phyloP scores from a whole-genome alignment of 83 land plant genomes.

The Larix sibirica region DNA sequence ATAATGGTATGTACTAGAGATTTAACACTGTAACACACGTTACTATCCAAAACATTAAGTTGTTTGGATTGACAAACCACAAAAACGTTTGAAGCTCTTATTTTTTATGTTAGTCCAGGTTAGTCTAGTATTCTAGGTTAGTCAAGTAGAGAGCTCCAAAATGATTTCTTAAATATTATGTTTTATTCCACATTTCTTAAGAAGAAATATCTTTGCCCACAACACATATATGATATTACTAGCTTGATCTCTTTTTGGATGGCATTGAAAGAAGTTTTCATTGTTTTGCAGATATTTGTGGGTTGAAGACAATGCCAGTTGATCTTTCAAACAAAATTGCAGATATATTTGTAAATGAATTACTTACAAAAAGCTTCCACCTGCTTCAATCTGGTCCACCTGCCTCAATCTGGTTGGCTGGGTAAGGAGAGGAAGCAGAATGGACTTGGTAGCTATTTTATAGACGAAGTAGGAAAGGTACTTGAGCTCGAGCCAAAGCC shows the following conservation, averaged over 20 bases:
- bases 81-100: no score
- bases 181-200: not conserved
- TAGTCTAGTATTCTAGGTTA: not conserved
- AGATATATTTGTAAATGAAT: conserved; percentile 7
- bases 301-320: conserved; percentile 9
- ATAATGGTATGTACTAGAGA: no score
- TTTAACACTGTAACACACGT: no score
- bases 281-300: conserved; percentile 7
- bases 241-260: not conserved
- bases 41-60: no score
- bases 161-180: not conserved
- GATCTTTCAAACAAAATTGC: not conserved
- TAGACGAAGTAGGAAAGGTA: not conserved
- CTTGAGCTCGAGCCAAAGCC: not conserved
- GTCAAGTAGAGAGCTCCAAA: not conserved
- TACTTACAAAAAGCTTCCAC: not conserved
- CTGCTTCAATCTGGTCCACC: no score
- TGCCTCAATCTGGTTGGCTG: not conserved
- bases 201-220: not conserved
- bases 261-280: not conserved
- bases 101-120: no score
- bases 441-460: not conserved
- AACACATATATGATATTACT: not conserved
- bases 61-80: no score
- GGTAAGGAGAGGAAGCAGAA: not conserved